Evolutionary conservation across 1,284 basidiomycete species (phyloP).

Genomic region (Dichomitus squalens): DNA sequence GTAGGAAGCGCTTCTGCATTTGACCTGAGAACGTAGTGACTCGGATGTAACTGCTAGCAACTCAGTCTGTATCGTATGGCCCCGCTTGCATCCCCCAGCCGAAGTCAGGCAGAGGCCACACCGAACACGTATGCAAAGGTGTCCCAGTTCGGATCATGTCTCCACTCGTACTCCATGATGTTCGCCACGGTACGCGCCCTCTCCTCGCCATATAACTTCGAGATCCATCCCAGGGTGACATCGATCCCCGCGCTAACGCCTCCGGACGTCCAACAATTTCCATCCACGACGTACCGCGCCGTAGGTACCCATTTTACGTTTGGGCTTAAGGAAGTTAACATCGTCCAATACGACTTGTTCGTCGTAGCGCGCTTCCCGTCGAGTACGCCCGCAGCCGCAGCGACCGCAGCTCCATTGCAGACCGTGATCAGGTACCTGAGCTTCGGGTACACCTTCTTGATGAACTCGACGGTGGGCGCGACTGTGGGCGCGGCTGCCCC

Average conservation of each 20-base stretch:
- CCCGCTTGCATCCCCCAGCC: too few relatives aligned
- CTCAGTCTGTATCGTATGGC: too few relatives aligned
- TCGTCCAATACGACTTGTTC: constrained; percentile 42
- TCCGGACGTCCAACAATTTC: constrained; percentile 4
- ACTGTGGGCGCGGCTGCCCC: constrained; percentile 37
- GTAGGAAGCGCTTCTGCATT: too few relatives aligned
- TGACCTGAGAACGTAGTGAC: too few relatives aligned
- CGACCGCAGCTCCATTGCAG: constrained; percentile 44
- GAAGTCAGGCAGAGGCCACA: too few relatives aligned
- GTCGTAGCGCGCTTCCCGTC: constrained; percentile 46
- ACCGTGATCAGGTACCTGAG: constrained; percentile 45
- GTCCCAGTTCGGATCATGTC: constrained; percentile 6
- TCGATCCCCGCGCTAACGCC: constrained; percentile 2
- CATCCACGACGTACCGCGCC: not conserved
- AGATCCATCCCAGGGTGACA: not conserved
- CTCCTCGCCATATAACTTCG: not conserved
- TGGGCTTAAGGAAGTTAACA: constrained; percentile 6
- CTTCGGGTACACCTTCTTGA: constrained; percentile 36
- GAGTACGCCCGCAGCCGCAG: constrained; percentile 41
- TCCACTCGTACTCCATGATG: constrained; percentile 1
- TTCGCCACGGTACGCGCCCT: not conserved
- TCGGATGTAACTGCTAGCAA: too few relatives aligned
- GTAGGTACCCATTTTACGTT: constrained; percentile 31
- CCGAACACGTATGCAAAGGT: constrained; percentile 1
- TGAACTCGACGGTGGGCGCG: constrained; percentile 39